Evolutionary conservation across 1,139 yeast genomes (phyloP).

Genomic region (Kodamaea alishanica): DNA sequence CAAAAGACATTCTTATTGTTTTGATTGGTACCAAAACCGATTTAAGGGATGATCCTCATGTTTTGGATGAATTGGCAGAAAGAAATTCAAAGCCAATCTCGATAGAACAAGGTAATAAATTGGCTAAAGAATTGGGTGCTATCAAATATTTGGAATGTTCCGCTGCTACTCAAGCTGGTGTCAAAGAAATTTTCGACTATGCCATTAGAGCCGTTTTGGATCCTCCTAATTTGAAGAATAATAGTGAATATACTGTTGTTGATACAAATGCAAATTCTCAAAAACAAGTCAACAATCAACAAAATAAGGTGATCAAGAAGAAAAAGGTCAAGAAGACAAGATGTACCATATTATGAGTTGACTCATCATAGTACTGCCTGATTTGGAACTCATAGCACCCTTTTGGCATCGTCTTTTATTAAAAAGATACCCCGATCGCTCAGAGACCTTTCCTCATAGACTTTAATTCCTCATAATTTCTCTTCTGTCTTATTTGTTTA

Average conservation of each 20-base stretch:
- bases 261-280: slow-evolving; percentile 7
- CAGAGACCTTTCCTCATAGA: background rate
- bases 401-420: too few relatives aligned
- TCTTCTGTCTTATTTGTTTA: slow-evolving; percentile 1
- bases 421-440: too few relatives aligned
- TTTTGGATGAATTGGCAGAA: slow-evolving; percentile 66
- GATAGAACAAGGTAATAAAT: slow-evolving; percentile 56
- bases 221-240: slow-evolving; percentile 38
- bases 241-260: slow-evolving; percentile 10
- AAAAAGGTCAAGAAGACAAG: slow-evolving; percentile 34
- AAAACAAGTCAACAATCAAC: background rate
- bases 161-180: slow-evolving; percentile 89
- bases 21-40: slow-evolving; percentile 87
- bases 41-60: slow-evolving; percentile 76
- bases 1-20: slow-evolving; percentile 67
- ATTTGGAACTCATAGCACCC: too few relatives aligned
- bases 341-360: slow-evolving; percentile 35
- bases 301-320: slow-evolving; percentile 13
- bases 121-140: slow-evolving; percentile 73
- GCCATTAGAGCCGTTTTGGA: slow-evolving; percentile 71
- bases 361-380: background rate
- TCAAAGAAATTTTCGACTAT: slow-evolving; percentile 74
- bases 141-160: slow-evolving; percentile 83
- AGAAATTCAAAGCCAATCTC: slow-evolving; percentile 62
- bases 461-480: slow-evolving; percentile 5